These are phyloP conservation scores for Trichoderma sp. DNA, from an alignment of 2,329 filamentous ascomycete species.

Conservation along the genomic window DNA sequence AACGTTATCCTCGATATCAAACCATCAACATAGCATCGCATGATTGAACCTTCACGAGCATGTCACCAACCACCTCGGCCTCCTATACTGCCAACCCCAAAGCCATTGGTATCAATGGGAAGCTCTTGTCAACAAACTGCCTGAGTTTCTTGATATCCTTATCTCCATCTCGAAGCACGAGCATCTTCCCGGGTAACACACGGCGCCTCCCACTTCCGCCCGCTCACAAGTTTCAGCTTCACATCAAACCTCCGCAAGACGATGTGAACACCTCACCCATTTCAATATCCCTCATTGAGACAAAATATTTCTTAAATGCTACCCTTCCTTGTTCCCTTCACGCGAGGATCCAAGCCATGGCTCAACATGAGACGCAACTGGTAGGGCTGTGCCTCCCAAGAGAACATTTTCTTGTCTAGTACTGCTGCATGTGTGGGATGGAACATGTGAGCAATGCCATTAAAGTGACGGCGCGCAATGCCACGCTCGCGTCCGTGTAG, in stretches of 20 bases:
- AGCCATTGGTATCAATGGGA: background rate
- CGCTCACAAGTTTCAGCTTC: background rate
- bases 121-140: background rate
- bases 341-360: constrained; percentile 6
- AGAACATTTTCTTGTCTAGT: no score
- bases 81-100: no score
- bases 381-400: constrained; percentile 18
- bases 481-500: background rate
- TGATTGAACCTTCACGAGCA: no score
- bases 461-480: constrained; percentile 23
- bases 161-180: no score
- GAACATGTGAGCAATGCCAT: background rate
- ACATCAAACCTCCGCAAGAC: background rate
- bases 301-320: background rate
- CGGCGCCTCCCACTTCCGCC: background rate
- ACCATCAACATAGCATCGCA: no score
- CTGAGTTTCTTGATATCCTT: no score
- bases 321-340: background rate
- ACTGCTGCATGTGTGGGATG: background rate
- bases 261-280: constrained; percentile 7
- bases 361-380: constrained; percentile 14
- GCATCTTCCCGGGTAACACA: constrained; percentile 7
- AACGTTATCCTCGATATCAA: no score
- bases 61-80: no score
- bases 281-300: background rate